Conservation (phyloP, 441 rosid genomes). For the Adansonia madagascariensis region DNA sequence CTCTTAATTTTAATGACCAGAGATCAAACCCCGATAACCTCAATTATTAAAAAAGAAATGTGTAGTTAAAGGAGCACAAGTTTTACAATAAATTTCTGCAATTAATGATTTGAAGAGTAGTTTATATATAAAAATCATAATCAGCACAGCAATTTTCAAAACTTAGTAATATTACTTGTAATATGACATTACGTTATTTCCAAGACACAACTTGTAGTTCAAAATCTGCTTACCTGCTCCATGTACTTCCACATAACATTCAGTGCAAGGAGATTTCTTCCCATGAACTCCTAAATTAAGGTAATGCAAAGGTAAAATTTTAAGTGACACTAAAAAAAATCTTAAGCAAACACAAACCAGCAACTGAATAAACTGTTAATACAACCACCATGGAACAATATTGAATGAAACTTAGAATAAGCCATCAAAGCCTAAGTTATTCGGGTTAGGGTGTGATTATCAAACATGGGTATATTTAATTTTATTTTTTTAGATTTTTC, state of each 20-base stretch:
- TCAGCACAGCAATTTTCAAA: background rate
- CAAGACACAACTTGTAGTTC: conserved; percentile 5
- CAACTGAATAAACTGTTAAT: background rate
- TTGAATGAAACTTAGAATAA: background rate
- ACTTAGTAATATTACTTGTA: background rate
- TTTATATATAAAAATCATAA: background rate
- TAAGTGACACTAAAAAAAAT: conserved; percentile 5
- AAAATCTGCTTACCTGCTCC: conserved; percentile 65
- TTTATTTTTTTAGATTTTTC: too few species aligned
- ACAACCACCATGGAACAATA: background rate
- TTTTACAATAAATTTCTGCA: background rate
- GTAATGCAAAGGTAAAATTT: conserved; percentile 26
- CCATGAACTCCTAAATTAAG: conserved; percentile 86
- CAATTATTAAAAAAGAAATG: background rate
- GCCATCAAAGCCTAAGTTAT: too few species aligned
- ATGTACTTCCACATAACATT: conserved; percentile 98
- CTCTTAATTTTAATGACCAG: too few species aligned
- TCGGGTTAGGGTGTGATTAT: too few species aligned
- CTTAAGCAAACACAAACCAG: conserved; percentile 7
- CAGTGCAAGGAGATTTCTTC: conserved; percentile 90
- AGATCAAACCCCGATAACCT: too few species aligned
- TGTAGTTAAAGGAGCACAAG: background rate
- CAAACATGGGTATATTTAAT: too few species aligned
- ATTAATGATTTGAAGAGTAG: background rate
- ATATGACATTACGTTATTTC: background rate